Evolutionary conservation across 768 basidiomycete genomes (phyloP).

Genomic region (Panellus pusillus): DNA sequence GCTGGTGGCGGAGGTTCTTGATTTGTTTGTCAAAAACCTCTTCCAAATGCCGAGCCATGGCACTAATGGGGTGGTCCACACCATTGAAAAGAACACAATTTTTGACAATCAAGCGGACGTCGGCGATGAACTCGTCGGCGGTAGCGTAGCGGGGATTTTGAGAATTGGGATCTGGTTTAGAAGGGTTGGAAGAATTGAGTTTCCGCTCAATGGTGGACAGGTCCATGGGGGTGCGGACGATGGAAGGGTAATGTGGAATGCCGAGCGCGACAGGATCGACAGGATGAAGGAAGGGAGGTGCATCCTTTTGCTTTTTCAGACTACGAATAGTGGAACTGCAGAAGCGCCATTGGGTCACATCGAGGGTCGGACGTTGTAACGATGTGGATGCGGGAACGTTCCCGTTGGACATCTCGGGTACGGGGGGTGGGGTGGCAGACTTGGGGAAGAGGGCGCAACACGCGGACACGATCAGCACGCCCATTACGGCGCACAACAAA

Average conservation of each 20-base stretch:
- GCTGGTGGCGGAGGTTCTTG: conserved; percentile 72
- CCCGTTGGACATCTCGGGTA: conserved; percentile 44
- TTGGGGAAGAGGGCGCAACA: conserved; percentile 42
- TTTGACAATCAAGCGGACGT: conserved; percentile 84
- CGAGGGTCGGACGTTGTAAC: conserved; percentile 46
- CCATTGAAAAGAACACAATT: conserved; percentile 95
- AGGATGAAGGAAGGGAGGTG: conserved; percentile 76
- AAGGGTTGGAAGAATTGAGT: conserved; percentile 73
- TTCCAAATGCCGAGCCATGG: conserved; percentile 81
- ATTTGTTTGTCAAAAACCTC: conserved; percentile 86
- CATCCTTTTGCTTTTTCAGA: conserved; percentile 86
- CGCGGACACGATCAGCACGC: conserved; percentile 51
- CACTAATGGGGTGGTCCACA: conserved; percentile 74
- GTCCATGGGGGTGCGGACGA: conserved; percentile 94
- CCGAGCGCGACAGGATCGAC: conserved; percentile 85
- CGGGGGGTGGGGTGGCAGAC: conserved; percentile 77
- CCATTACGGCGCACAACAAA: conserved; percentile 54
- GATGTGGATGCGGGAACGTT: conserved; percentile 37
- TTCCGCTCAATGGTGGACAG: conserved; percentile 90
- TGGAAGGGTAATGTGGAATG: conserved; percentile 83
- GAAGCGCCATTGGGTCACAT: conserved; percentile 74
- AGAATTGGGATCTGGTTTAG: conserved; percentile 69
- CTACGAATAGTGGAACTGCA: conserved; percentile 73
- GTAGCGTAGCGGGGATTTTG: conserved; percentile 74
- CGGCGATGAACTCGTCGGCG: conserved; percentile 79